These are phyloP conservation scores for Lobosporangium transversale DNA, from an alignment of 192 early-diverging fungal genomes.

Conservation along the genomic window DNA sequence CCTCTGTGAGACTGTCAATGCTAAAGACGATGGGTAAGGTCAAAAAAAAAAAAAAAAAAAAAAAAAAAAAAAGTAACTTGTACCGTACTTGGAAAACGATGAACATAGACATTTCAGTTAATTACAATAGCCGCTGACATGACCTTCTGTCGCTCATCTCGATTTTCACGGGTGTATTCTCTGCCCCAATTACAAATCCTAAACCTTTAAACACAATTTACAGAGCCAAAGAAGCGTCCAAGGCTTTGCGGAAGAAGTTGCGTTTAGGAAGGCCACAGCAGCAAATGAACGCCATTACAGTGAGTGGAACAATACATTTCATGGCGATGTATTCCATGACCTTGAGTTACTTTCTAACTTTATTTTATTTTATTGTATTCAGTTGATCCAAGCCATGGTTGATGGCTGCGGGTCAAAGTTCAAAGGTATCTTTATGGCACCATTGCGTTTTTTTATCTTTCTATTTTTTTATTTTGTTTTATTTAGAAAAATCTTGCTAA, in stretches of 20 bases:
- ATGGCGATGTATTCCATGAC: too few relatives aligned
- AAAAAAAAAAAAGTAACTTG: background rate
- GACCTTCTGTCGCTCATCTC: too few relatives aligned
- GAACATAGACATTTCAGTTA: too few relatives aligned
- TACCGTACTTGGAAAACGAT: too few relatives aligned
- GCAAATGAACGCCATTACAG: constrained; percentile 41
- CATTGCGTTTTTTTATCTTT: too few relatives aligned
- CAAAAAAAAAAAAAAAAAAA: background rate
- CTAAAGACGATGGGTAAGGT: constrained; percentile 48
- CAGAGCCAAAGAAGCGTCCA: constrained; percentile 37
- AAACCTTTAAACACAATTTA: background rate
- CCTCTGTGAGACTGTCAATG: constrained; percentile 40
- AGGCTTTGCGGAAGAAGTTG: constrained; percentile 25
- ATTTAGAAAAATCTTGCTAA: too few relatives aligned
- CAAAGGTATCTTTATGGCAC: too few relatives aligned
- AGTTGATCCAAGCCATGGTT: constrained; percentile 52
- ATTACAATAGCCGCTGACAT: too few relatives aligned
- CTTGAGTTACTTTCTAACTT: constrained; percentile 3
- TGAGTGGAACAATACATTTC: constrained; percentile 7
- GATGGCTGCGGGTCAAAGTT: constrained; percentile 53
- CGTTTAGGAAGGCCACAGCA: constrained; percentile 9
- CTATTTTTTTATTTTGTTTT: too few relatives aligned
- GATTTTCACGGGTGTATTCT: too few relatives aligned
- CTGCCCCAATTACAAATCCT: background rate
- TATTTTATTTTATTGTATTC: background rate